These are phyloP conservation scores for Termitomyces sp. DNA, from an alignment of 768 basidiomycete genomes.

Conservation along the genomic window DNA sequence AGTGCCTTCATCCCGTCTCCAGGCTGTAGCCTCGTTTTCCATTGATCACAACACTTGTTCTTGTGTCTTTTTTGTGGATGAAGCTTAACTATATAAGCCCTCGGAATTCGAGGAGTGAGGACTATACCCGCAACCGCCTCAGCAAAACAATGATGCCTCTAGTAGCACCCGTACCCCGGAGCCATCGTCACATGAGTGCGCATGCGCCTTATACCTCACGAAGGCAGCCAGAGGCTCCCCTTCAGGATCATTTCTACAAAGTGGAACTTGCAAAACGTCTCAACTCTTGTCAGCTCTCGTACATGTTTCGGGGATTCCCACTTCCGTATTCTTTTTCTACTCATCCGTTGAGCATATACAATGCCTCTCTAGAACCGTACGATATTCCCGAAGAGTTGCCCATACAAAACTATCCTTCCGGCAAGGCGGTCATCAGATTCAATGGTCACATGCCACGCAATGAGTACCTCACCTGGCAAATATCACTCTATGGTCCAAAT, in stretches of 20 bases:
- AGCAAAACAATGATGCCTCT: slow-evolving; percentile 7
- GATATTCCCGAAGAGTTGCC: slow-evolving; percentile 31
- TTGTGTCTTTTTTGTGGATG: slow-evolving; percentile 14
- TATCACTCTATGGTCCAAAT: slow-evolving; percentile 24
- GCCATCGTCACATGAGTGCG: slow-evolving; percentile 2
- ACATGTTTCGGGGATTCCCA: slow-evolving; percentile 35
- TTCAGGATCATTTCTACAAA: slow-evolving; percentile 20
- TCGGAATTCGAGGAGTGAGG: neutral
- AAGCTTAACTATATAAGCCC: slow-evolving; percentile 12
- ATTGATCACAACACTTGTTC: slow-evolving; percentile 14
- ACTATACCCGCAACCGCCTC: neutral
- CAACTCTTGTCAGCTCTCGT: slow-evolving; percentile 25
- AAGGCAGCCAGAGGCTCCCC: slow-evolving; percentile 4
- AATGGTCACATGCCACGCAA: slow-evolving; percentile 15
- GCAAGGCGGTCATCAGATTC: slow-evolving; percentile 27
- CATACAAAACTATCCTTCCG: slow-evolving; percentile 17
- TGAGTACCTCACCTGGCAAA: slow-evolving; percentile 31
- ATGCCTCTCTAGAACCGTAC: slow-evolving; percentile 30
- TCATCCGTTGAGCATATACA: slow-evolving; percentile 19
- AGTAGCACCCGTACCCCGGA: slow-evolving; percentile 5
- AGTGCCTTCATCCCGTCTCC: slow-evolving; percentile 9
- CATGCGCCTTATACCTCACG: slow-evolving; percentile 8
- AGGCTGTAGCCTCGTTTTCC: slow-evolving; percentile 13
- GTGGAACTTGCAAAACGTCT: slow-evolving; percentile 29
- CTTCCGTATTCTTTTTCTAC: slow-evolving; percentile 23